Conservation (phyloP, 176 grass and related monocot species). For the Bonia amplexicaulis region DNA sequence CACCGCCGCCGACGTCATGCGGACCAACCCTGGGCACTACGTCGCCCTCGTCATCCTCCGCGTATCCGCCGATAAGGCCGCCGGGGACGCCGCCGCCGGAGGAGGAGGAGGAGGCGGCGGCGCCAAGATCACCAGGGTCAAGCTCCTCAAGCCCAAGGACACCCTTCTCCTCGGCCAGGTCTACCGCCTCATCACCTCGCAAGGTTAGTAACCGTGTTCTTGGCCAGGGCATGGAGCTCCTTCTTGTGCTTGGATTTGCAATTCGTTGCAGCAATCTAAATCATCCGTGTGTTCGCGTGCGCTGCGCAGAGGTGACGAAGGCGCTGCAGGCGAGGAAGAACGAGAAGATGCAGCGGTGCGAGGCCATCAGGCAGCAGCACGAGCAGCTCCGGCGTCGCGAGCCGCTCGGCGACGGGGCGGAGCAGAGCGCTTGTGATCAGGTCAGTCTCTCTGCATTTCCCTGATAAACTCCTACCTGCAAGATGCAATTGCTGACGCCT, state of each 20-base stretch:
- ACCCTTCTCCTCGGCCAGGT: constrained; percentile 80
- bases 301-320: constrained; percentile 73
- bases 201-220: constrained; percentile 45
- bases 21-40: constrained; percentile 79
- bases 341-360: constrained; percentile 85
- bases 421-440: constrained; percentile 18
- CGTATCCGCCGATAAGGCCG: constrained; percentile 25
- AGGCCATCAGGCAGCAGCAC: constrained; percentile 60
- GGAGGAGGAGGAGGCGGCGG: background rate
- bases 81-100: background rate
- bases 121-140: constrained; percentile 67
- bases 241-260: background rate
- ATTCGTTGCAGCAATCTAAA: background rate
- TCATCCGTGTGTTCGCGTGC: background rate
- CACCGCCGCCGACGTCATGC: constrained; percentile 71
- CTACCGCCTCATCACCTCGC: constrained; percentile 84
- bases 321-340: constrained; percentile 72
- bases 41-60: constrained; percentile 85
- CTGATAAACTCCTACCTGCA: background rate
- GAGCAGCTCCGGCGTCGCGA: constrained; percentile 35
- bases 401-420: background rate
- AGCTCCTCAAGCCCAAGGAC: constrained; percentile 95
- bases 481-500: background rate
- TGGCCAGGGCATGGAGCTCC: background rate
- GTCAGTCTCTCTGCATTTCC: background rate